Evolutionary conservation across 139 green algal genomes (phyloP), one percentile per base, ranked within the genome.

Genomic region (Chara braunii): DNA sequence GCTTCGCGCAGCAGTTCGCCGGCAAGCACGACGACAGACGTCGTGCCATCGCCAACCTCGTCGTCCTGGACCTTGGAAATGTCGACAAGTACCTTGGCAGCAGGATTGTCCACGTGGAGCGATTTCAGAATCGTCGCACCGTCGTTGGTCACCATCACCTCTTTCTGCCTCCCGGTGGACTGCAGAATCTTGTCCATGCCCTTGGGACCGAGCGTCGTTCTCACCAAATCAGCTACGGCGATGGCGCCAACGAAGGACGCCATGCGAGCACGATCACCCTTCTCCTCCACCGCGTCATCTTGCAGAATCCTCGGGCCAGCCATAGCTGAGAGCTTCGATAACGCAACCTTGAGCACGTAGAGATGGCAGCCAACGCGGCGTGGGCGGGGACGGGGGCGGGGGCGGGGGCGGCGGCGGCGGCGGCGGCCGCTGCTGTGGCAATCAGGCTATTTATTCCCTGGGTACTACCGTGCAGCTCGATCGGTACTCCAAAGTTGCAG

Each of bases 31-130:
- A 98, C 94, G 33, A 99, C 94, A 0, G 78, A 90, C 0, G 94
- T 99, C 14, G 94, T 99, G 51, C 94, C 94, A 78, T 99, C 94
- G 2, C 94, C 94, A 29, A 98, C 93, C 76, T 98, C 90, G 60
- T 96, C 92, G 60, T 98, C 92, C 77, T 98, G 92, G 24, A 90
- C 86, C 72, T 92, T 92, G 37, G 75, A 89, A 51, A 97, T 96
- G 75, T 97, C 91, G 31, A 76, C 58, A 9, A 72, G 43, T 3
- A 72, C 68, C 75, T 95, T 96, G 2, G 94, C 94, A 5, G 94
- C 94, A 1, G 94, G 90, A 77, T 99, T 99, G 79, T 99, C 94
- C 8, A 99, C 86, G 60, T 92, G 90, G 9, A 98, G 78, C 1
- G 84, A 86, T 63, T 97, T 96, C 1, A 98, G 79, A 63, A 99